A percentile compares a stretch with the other conserved stretches of the same genome.
Evolutionary conservation across 805 yeast species (phyloP).

Genomic region (Starmerella etchellsii): DNA sequence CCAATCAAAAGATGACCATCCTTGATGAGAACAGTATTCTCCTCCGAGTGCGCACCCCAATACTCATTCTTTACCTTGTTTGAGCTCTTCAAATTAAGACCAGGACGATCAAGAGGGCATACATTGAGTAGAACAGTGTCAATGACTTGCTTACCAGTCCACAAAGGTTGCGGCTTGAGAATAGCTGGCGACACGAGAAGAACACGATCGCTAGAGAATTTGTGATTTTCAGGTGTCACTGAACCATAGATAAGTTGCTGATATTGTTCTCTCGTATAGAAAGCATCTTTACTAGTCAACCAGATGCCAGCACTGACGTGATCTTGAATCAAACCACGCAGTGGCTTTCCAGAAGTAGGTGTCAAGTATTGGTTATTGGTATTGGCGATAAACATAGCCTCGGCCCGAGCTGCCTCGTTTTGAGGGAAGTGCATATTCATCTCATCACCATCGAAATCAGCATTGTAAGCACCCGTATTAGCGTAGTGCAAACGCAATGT

Average conservation of each 20-base stretch:
- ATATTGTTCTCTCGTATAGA: constrained; percentile 80
- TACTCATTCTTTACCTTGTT: constrained; percentile 89
- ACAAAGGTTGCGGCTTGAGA: constrained; percentile 71
- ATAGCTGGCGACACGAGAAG: constrained; percentile 82
- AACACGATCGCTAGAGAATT: constrained; percentile 46
- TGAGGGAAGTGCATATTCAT: constrained; percentile 99
- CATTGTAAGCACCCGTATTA: constrained; percentile 97
- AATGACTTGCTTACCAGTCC: constrained; percentile 98
- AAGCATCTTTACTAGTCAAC: constrained; percentile 86
- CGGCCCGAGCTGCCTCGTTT: constrained; percentile 92
- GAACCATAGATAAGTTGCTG: constrained; percentile 91
- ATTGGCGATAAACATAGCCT: constrained; percentile 86
- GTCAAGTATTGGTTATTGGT: constrained; percentile 96
- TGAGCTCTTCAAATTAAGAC: constrained; percentile 67
- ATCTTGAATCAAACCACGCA: constrained; percentile 97
- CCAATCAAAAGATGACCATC: constrained; percentile 86
- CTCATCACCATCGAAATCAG: constrained; percentile 99
- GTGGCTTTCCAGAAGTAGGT: constrained; percentile 96
- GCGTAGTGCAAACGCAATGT: constrained; percentile 95
- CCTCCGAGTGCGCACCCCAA: constrained; percentile 79
- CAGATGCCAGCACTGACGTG: constrained; percentile 98
- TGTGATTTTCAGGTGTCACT: constrained; percentile 95
- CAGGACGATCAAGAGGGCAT: constrained; percentile 79
- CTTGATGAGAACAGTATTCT: constrained; percentile 72
- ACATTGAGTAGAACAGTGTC: constrained; percentile 83